Conservation (phyloP, 1,284 basidiomycete genomes). For the Pholiota adiposa region DNA sequence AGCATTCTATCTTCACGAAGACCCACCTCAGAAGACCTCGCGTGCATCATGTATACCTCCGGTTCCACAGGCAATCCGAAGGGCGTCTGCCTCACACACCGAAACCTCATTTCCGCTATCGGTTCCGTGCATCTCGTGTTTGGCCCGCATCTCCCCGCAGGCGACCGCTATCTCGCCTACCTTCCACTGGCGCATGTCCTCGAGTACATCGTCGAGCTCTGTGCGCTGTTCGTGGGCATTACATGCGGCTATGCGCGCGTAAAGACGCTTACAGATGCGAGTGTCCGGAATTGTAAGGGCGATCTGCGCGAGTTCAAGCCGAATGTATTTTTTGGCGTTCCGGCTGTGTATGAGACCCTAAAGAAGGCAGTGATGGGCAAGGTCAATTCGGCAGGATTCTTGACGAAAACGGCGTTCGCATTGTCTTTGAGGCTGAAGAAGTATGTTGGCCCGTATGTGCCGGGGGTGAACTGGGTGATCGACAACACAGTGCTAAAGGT, state of each 20-base stretch:
- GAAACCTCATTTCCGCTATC: conserved; percentile 86
- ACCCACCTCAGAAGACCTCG: conserved; percentile 70
- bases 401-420: conserved; percentile 76
- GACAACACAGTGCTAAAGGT: conserved; percentile 78
- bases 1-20: conserved; percentile 53
- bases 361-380: conserved; percentile 89
- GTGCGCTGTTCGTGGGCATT: conserved; percentile 66
- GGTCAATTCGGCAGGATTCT: conserved; percentile 63
- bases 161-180: conserved; percentile 85
- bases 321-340: conserved; percentile 88
- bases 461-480: conserved; percentile 66
- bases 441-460: conserved; percentile 49
- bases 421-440: conserved; percentile 70
- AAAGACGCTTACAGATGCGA: conserved; percentile 92
- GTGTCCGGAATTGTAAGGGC: conserved; percentile 86
- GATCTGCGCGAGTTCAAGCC: conserved; percentile 86
- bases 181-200: conserved; percentile 93
- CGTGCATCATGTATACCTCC: conserved; percentile 97
- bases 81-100: conserved; percentile 88
- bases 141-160: conserved; percentile 68
- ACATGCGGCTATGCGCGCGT: conserved; percentile 87
- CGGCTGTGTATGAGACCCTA: conserved; percentile 89
- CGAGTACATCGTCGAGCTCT: conserved; percentile 81
- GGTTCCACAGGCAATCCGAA: conserved; percentile 93
- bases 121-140: conserved; percentile 79